Percentiles rank a stretch among this genome's conserved stretches.
phyloP scores from a whole-genome alignment of 805 yeast genomes.

The Henningerozyma blattae region DNA sequence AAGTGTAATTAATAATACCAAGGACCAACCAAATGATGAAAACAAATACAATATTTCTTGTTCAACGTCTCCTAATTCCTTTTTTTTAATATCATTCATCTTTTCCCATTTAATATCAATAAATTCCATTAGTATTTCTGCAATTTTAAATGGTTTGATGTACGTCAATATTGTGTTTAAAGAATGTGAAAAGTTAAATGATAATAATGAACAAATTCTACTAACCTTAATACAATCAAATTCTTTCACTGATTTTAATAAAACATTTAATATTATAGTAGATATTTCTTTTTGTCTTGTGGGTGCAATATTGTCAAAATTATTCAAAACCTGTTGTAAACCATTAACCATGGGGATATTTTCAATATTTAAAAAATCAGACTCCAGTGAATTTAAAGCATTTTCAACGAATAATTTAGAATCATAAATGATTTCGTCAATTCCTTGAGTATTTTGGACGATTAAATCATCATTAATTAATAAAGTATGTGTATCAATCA shows the following conservation, averaged over 20 bases:
- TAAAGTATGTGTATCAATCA: conserved; percentile 24
- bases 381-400: conserved; percentile 16
- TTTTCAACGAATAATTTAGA: conserved; percentile 17
- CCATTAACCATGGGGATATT: conserved; percentile 41
- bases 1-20: conserved; percentile 35
- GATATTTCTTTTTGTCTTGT: conserved; percentile 36
- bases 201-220: conserved; percentile 40
- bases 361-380: conserved; percentile 21
- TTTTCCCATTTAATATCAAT: conserved; percentile 34
- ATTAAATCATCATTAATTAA: conserved; percentile 24
- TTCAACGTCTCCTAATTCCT: conserved; percentile 29
- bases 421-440: conserved; percentile 22
- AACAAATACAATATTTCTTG: conserved; percentile 53
- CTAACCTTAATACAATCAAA: conserved; percentile 34
- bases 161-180: conserved; percentile 34
- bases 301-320: conserved; percentile 36
- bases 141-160: conserved; percentile 32
- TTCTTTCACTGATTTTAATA: conserved; percentile 27
- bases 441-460: conserved; percentile 23
- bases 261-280: conserved; percentile 21
- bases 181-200: conserved; percentile 28
- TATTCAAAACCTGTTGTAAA: conserved; percentile 35
- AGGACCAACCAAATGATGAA: conserved; percentile 53
- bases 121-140: conserved; percentile 36
- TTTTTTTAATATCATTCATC: conserved; percentile 20